Conservation (phyloP, 331 rosid species). For the Malus hybrid region DNA sequence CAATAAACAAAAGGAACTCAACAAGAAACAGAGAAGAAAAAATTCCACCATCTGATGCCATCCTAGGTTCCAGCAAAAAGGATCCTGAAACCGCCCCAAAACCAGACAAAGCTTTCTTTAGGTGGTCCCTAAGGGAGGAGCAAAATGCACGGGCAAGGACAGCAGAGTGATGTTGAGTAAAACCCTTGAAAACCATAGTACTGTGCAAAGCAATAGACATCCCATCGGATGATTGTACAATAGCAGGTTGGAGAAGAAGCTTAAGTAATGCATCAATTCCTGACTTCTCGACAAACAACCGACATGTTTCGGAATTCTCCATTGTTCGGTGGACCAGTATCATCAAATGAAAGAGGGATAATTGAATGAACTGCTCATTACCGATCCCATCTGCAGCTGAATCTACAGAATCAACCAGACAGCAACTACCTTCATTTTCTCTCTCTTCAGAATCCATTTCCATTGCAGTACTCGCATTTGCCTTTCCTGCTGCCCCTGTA, state of each 20-base stretch:
- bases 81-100: constrained; percentile 54
- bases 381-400: constrained; percentile 55
- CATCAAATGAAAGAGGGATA: constrained; percentile 88
- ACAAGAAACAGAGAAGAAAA: constrained; percentile 75
- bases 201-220: constrained; percentile 95
- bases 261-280: constrained; percentile 88
- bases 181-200: constrained; percentile 97
- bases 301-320: constrained; percentile 95
- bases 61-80: constrained; percentile 65
- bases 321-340: constrained; percentile 87
- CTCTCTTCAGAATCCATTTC: constrained; percentile 77
- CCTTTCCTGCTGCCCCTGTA: constrained; percentile 51
- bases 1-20: constrained; percentile 94
- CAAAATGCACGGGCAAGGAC: constrained; percentile 87
- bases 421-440: constrained; percentile 44
- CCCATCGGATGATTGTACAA: constrained; percentile 92
- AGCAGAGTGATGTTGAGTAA: constrained; percentile 90
- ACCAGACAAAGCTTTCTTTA: constrained; percentile 73
- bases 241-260: constrained; percentile 62
- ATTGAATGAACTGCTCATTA: constrained; percentile 69
- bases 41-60: constrained; percentile 50
- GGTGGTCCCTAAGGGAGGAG: constrained; percentile 65
- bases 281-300: constrained; percentile 88
- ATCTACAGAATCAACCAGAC: constrained; percentile 42
- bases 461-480: constrained; percentile 62